These are phyloP conservation scores for Babesia divergens DNA, from an alignment of 169 alveolate species.

Conservation along the genomic window DNA sequence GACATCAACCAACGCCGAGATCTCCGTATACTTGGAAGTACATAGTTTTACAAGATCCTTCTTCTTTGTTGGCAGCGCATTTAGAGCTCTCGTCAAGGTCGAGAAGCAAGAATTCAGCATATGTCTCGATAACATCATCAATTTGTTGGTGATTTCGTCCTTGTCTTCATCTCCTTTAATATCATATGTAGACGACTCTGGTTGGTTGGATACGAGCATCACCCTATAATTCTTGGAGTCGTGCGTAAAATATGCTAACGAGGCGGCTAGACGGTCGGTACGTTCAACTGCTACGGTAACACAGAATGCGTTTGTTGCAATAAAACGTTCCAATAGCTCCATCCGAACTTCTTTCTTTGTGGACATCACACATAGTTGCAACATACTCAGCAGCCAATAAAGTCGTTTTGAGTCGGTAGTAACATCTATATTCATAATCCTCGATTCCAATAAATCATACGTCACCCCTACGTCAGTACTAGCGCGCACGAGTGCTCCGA, in stretches of 20 bases:
- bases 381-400: slow-evolving; percentile 20
- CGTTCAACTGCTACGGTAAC: not conserved
- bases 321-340: slow-evolving; percentile 5
- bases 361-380: slow-evolving; percentile 7
- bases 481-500: not conserved
- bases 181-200: not conserved
- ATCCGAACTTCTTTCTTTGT: not conserved
- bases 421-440: not conserved
- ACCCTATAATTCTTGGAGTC: not conserved
- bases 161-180: not conserved
- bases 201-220: not conserved
- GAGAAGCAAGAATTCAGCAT: not conserved
- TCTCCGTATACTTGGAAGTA: not conserved
- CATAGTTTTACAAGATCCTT: not conserved
- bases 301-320: slow-evolving; percentile 1
- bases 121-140: not conserved
- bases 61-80: not conserved
- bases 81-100: not conserved
- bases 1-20: not conserved
- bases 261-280: not conserved
- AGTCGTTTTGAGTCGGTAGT: not conserved
- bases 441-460: not conserved
- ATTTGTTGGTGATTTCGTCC: not conserved
- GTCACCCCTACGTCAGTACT: not conserved
- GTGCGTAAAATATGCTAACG: not conserved